Conservation (phyloP, 2,329 filamentous ascomycete species). For the Diaporthe sp. region DNA sequence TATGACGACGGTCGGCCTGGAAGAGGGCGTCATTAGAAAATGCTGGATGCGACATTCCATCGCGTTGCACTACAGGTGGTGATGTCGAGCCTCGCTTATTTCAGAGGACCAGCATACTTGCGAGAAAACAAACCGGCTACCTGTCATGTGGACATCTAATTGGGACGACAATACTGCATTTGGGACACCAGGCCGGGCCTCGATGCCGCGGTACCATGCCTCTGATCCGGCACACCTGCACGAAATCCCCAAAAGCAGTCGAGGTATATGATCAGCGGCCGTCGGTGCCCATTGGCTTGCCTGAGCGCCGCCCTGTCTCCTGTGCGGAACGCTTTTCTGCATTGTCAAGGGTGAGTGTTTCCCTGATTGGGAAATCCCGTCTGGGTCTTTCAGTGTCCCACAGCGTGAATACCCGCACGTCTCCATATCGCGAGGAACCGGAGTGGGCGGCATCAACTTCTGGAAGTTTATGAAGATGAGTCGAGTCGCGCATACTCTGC, state of each 20-base stretch:
- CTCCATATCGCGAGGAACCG: neutral
- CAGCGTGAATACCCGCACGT: slow-evolving; percentile 6
- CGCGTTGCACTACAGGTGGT: neutral
- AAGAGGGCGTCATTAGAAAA: slow-evolving; percentile 9
- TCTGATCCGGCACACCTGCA: slow-evolving; percentile 21
- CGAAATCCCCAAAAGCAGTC: slow-evolving; percentile 1
- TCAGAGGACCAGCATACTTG: neutral
- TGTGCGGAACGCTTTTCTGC: slow-evolving; percentile 12
- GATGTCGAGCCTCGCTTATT: slow-evolving; percentile 15
- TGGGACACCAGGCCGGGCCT: slow-evolving; percentile 36
- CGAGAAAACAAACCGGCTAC: slow-evolving; percentile 3
- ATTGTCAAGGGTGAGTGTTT: slow-evolving; percentile 4
- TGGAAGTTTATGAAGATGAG: neutral
- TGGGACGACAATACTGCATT: slow-evolving; percentile 27
- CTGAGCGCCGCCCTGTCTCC: neutral
- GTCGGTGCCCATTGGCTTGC: slow-evolving; percentile 12
- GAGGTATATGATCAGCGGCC: slow-evolving; percentile 25
- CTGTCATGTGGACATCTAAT: slow-evolving; percentile 37
- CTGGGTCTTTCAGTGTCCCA: slow-evolving; percentile 14
- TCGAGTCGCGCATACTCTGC: neutral
- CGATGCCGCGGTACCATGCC: slow-evolving; percentile 24
- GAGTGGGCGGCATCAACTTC: neutral
- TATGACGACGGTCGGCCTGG: neutral
- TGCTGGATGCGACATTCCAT: slow-evolving; percentile 22
- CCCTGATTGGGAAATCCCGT: slow-evolving; percentile 16